Base-by-base conservation (phyloP, 148 eudicot genomes). In the Tetragonia tetragonoides region DNA sequence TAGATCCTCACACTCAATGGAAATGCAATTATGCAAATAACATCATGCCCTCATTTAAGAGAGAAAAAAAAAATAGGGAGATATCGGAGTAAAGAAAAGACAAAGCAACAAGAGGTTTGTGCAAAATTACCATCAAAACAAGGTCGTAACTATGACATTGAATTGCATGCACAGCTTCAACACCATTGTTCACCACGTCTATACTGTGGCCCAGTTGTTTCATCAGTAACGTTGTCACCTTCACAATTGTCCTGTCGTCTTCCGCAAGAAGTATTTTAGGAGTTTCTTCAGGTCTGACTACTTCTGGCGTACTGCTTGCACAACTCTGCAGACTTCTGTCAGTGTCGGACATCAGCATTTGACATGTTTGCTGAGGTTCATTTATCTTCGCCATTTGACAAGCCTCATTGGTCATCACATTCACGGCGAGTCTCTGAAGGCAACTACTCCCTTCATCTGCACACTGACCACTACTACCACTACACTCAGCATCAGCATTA, bases 161-260 rank as follows among this genome's bases (percentile, higher is more conserved):
- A 85, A 95, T 90, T 11, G 97, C 98, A 70, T 86, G 90, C 75
- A 95, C 84, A 40, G 98, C 98, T 85, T 95, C 98, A 4, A 84
- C 90, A 68, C 98, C 98, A 82, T 95, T 92, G 79, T 85, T 90
- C 12, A 89, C 98, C 5, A 95, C 91, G 47, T 88, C 89, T 73
- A 95, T 89, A 65, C 11, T 76, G 77, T 92, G 94, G 46, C 97
- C 97, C 75, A 95, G 63, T 75, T 78, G 94, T 70, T 81, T 91
- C 98, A 95, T 92, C 98, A 95, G 92, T 5, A 87, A 81, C 47
- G 86, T 79, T n/a, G 97, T 78, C 47, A 95, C 98, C 94, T 88
- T 87, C 68, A 95, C 94, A 81, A 90, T 92, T 49, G 91, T 89
- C 85, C 85, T 92, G 87, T 86, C 89, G 78, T 95, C 98, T 78